Evolutionary conservation across 257 asterid genomes (phyloP), one percentile per base, ranked within the genome.

Genomic region (Nemophila menziesii): DNA sequence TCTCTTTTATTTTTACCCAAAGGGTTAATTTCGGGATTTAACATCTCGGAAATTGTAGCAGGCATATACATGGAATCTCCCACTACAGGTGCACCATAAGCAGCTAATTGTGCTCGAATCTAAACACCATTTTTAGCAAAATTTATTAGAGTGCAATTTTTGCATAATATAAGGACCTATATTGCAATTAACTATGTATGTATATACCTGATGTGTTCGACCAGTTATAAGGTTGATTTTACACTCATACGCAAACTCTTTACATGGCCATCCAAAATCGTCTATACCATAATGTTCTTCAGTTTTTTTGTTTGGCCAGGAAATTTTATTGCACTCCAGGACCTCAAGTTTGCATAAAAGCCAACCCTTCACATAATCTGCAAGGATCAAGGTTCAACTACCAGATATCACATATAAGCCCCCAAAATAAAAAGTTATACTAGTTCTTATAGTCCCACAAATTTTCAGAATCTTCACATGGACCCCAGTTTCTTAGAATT

Each of bases 1-100:
- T 51, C 60, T 42, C 44, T 78, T 46, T 63, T 67, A 64, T 57
- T 56, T 73, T 51, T 70, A 43, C 78, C 79, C 24, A 71, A 76
- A 1, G 95, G 97, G 53, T 89, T 68, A 55, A 75, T n/a, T 48
- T 78, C 80, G 0, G 84, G 86, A 51, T 36, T 22, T 43, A 46
- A 44, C 22, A 61, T 60, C 71, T 89, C 82, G 27, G 95, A 70
- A 58, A 74, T 47, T 17, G 84, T 90, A 47, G 97, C 93, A 17
- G 93, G 92, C 90, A 76, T 78, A 26, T 89, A 89, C 92, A 72
- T 76, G 0, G 90, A 67, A 63, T 89, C 97, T 16, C 97, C 97
- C 33, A 83, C 86, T 49, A 83, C 42, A 20, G 97, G 95, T 36
- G 93, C 93, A 16, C 89, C 81, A 48, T 62, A 55, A 42, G 92